Conservation (phyloP, 1,284 basidiomycete species). For the Marasmius fiardii region DNA sequence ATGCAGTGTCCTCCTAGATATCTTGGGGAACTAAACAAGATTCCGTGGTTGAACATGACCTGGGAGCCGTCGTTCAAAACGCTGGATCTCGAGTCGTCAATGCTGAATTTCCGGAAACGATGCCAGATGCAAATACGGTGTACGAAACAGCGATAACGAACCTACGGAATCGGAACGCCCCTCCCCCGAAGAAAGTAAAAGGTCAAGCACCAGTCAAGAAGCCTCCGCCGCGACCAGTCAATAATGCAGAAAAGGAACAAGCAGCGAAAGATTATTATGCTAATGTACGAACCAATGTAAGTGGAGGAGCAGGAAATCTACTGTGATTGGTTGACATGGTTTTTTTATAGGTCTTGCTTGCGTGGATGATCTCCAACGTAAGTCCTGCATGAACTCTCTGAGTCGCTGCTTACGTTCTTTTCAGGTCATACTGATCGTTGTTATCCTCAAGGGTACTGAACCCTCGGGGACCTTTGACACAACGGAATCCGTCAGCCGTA, state of each 20-base stretch:
- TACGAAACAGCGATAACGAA: conserved; percentile 90
- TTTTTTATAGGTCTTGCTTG: conserved; percentile 58
- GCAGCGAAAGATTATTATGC: conserved; percentile 87
- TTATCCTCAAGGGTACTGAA: conserved; percentile 69
- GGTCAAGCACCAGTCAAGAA: not conserved
- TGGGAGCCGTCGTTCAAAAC: conserved; percentile 79
- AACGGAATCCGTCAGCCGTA: conserved; percentile 48
- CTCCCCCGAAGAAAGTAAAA: conserved; percentile 29
- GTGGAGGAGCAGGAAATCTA: conserved; percentile 18
- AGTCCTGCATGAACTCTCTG: conserved; percentile 21
- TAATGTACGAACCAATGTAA: conserved; percentile 87
- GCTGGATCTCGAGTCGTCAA: conserved; percentile 76
- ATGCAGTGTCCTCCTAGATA: conserved; percentile 40
- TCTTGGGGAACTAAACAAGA: conserved; percentile 93
- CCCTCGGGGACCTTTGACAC: conserved; percentile 62
- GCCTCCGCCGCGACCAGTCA: conserved; percentile 20
- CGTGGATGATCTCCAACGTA: conserved; percentile 85
- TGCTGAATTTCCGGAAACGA: conserved; percentile 83
- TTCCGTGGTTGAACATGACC: conserved; percentile 62
- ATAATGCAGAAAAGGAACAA: conserved; percentile 63
- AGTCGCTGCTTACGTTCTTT: conserved; percentile 5
- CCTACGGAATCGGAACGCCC: conserved; percentile 68
- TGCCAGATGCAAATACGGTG: conserved; percentile 83
- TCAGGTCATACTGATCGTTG: conserved; percentile 71
- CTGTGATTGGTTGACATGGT: not conserved